Evolutionary conservation across 148 eudicot genomes (phyloP).

Genomic region (Salicornia ramosissima): DNA sequence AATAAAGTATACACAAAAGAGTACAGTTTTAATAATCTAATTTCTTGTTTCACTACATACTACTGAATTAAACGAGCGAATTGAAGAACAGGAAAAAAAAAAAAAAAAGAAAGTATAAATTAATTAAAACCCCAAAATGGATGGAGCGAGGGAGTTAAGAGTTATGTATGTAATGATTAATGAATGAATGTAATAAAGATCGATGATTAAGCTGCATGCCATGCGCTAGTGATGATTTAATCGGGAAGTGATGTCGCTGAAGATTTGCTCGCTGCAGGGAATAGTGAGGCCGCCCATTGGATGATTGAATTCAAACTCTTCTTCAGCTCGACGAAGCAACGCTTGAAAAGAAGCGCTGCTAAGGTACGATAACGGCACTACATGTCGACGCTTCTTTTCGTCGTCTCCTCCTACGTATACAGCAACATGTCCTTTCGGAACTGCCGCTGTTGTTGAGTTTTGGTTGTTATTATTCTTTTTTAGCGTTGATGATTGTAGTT

Average conservation of each 20-base stretch:
- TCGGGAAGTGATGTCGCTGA: conserved; percentile 20
- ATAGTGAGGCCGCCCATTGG: conserved; percentile 57
- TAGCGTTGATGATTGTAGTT: conserved; percentile 21
- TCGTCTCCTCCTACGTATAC: conserved; percentile 46
- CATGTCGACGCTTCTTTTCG: conserved; percentile 35
- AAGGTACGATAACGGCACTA: conserved; percentile 45
- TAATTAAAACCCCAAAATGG: no score
- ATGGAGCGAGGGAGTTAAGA: no score
- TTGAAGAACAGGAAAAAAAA: no score
- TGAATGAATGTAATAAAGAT: no score
- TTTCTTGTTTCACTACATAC: no score
- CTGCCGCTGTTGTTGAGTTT: no score
- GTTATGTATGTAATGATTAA: no score
- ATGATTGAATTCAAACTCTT: conserved; percentile 48
- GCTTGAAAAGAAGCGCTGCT: conserved; percentile 43
- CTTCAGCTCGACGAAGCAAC: conserved; percentile 34
- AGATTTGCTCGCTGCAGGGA: conserved; percentile 38
- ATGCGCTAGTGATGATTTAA: neutral
- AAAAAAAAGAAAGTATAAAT: no score
- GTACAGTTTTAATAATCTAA: no score
- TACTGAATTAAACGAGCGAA: no score
- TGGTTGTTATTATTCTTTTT: conserved; percentile 25
- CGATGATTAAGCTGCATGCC: no score
- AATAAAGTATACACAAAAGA: no score
- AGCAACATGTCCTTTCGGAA: conserved; percentile 44